Base-by-base conservation (phyloP, 2,329 filamentous ascomycete species). In the Phaeosphaeria sp. region DNA sequence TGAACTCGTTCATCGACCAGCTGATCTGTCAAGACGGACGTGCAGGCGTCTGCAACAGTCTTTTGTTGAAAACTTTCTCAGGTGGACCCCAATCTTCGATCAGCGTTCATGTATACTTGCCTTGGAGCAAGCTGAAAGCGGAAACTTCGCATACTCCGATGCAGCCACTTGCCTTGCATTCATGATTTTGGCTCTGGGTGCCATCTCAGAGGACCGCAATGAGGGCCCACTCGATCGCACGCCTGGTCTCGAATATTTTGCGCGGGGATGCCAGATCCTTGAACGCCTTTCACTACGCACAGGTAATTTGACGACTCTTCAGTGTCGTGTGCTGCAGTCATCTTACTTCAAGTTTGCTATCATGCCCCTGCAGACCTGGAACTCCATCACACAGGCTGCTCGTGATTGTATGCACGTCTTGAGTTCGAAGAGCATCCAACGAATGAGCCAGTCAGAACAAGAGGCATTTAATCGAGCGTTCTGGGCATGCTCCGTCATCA, bases 341-440 rank as follows among this genome's bases (percentile, higher is more conserved):
- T 71, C 65, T 8, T 72, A 71, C 50, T 68, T 68, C 54, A 65
- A 70, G 46, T 68, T 70, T 46, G 64, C 64, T 15, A 64, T 70
- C 9, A 58, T 67, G 18, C 69, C 68, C 4, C 43, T 71, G 17
- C 67, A 68, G 45, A 60, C 60, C 7, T 72, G 68, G 68, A 70
- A 72, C 44, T 64, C 60, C 3, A 64, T 72, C 18, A 68, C 65
- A 3, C 63, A 68, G 59, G 60, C 65, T 18, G 66, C 58, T 18
- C 46, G 67, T 22, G 67, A 71, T 47, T 68, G 65, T 45, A 72
- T 72, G 68, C 68, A 71, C 46, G 60, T 69, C 18, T 50, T 66
- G 25, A 62, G 53, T 21, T 73, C 69, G 4, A 57, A 57, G n/a
- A 54, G 51, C 9, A 49, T 61, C 22, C 60, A 65, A 11, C 61